Conservation (phyloP, 352 stramenopile genomes). For the Globisporangium heterothallicum region DNA sequence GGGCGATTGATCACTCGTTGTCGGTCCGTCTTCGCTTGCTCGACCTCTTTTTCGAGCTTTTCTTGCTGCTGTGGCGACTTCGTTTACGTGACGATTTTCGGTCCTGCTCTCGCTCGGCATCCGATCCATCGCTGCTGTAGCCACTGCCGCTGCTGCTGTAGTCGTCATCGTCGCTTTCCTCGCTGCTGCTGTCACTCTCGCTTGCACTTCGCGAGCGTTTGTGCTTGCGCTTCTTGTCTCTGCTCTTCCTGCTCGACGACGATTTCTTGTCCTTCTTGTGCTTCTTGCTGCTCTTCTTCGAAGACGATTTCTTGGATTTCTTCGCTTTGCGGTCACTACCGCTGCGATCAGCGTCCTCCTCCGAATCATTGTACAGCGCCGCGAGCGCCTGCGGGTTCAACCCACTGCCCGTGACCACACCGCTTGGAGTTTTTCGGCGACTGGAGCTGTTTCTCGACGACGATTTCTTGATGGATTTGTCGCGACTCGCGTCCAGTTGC, state of each 20-base stretch:
- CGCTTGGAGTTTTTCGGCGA: conserved; percentile 15
- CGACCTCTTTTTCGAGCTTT: conserved; percentile 12
- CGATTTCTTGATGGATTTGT: conserved; percentile 54
- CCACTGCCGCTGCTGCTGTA: conserved; percentile 1
- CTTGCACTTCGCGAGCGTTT: conserved; percentile 18
- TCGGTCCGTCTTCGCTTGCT: conserved; percentile 11
- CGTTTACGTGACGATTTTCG: conserved; percentile 19
- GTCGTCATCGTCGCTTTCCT: conserved; percentile 4
- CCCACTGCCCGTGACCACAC: conserved; percentile 30
- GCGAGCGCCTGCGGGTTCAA: conserved; percentile 70
- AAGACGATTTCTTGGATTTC: conserved; percentile 18
- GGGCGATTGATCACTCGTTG: conserved; percentile 6
- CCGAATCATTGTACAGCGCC: conserved; percentile 43
- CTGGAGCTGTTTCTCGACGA: conserved; percentile 27
- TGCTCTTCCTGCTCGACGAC: conserved; percentile 13
- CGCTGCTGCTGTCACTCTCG: conserved; percentile 5
- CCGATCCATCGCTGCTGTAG: conserved; percentile 12
- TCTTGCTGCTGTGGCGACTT: conserved; percentile 7
- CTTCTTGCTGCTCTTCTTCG: conserved; percentile 38
- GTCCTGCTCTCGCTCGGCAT: conserved; percentile 18
- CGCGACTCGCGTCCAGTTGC: conserved; percentile 58
- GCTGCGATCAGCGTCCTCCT: conserved; percentile 9
- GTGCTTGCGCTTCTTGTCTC: conserved; percentile 15
- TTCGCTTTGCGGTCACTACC: conserved; percentile 5
- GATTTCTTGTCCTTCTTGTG: conserved; percentile 38